Percentiles rank a stretch among this genome's conserved stretches.
phyloP scores from a whole-genome alignment of 2,329 filamentous ascomycete species.

The Gnomoniopsis smithogilvyi region DNA sequence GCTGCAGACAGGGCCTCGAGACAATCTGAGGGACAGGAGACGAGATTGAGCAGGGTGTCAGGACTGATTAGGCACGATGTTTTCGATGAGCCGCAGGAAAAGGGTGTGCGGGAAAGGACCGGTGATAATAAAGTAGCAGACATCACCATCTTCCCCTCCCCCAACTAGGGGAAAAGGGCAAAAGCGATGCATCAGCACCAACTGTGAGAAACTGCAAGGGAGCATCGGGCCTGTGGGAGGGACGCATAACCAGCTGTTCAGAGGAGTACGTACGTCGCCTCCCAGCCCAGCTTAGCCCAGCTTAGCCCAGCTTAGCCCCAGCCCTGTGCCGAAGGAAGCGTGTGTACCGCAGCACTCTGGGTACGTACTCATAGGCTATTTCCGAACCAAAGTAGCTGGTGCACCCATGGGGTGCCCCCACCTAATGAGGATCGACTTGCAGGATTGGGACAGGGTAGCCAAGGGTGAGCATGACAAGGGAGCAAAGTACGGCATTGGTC shows the following conservation, averaged over 20 bases:
- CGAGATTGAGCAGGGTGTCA: neutral
- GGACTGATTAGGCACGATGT: neutral
- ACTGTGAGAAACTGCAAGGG: neutral
- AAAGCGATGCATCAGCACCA: neutral
- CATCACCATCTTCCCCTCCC: neutral
- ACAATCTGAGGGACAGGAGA: neutral
- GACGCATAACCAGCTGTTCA: neutral
- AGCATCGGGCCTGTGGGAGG: neutral
- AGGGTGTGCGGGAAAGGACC: neutral
- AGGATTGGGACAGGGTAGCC: constrained; percentile 1
- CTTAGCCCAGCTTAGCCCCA: too few species aligned
- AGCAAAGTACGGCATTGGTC: neutral
- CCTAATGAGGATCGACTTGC: constrained; percentile 2
- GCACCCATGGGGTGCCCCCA: neutral
- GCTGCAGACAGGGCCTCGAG: neutral
- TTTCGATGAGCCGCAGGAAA: neutral
- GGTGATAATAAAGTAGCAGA: neutral
- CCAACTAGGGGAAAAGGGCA: neutral
- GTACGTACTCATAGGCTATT: constrained; percentile 9
- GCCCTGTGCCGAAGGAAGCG: too few species aligned
- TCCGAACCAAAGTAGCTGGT: constrained; percentile 7
- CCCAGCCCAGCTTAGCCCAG: too few species aligned
- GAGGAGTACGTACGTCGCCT: too few species aligned
- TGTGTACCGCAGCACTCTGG: neutral
- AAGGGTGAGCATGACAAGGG: neutral